Base-by-base conservation (phyloP, 371 early-diverging fungal species). In the Circinella minor region DNA sequence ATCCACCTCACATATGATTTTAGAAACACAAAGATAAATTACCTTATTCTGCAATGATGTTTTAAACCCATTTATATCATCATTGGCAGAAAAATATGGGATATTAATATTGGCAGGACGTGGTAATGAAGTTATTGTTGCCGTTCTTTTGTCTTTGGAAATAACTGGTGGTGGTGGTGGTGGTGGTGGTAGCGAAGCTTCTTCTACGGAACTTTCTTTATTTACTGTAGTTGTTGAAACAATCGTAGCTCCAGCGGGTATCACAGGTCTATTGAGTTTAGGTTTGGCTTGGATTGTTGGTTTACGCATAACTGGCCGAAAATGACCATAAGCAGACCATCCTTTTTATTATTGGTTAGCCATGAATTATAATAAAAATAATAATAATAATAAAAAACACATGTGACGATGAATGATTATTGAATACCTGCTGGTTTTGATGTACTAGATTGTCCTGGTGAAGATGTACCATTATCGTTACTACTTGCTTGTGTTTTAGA, bases 261-360 rank as follows among this genome's bases (percentile, higher is more conserved):
- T 82, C 6, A 81, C 79, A n/a, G 85, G 74, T 63, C 74, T 74
- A 36, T 77, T 73, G 8, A 82, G 57, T 49, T 80, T 81, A 10
- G 84, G 84, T 51, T 82, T 84, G 46, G 82, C 85, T 61, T 81
- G 82, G 18, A 81, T 76, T 1, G 78, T 77, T 9, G 85, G 85
- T 55, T 78, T 74, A 51, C 85, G 85, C 55, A 81, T 70, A 43
- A 82, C 79, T 20, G 85, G 85, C 51, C 82, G 77, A 68, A 85
- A 85, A 18, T 79, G 81, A 61, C 72, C 74, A 67, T 73, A 69
- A 14, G 77, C 71, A 11, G 82, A 77, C 85, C 85, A 85, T 14
- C 85, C 85, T 79, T 43, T 43, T 43, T 43, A 9, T 43, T 43
- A 9, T 43, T 9, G 11, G 6, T 43, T 3, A 43, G 43, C 43